Conservation (phyloP, 2,329 filamentous ascomycete genomes). For the Paecilomyces fulvus region DNA sequence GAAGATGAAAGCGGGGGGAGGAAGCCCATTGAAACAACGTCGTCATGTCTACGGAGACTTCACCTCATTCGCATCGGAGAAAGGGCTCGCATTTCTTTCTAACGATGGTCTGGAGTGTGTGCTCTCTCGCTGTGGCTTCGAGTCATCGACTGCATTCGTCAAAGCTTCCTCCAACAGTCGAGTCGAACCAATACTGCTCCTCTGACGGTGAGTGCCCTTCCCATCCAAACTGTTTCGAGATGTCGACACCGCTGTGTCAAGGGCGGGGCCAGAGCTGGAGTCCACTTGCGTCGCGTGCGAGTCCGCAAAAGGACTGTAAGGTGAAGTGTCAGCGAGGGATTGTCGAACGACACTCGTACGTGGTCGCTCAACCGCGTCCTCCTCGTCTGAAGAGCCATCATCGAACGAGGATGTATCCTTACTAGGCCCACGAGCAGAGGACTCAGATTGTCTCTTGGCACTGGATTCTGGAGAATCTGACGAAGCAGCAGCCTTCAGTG, state of each 20-base stretch:
- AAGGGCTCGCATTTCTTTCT: neutral
- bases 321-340: neutral
- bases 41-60: neutral
- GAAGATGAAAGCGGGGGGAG: neutral
- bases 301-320: neutral
- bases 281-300: neutral
- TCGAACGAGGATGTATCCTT: conserved; percentile 24
- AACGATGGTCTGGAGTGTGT: neutral
- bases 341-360: neutral
- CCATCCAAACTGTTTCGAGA: neutral
- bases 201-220: neutral
- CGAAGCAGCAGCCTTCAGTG: conserved; percentile 23
- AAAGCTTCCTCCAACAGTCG: neutral
- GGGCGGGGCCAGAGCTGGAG: neutral
- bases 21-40: neutral
- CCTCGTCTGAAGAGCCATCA: conserved; percentile 24
- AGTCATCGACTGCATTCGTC: neutral
- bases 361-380: conserved; percentile 4
- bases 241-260: neutral
- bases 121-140: neutral
- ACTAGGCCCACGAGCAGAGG: conserved; percentile 11
- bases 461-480: conserved; percentile 14
- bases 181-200: neutral
- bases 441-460: conserved; percentile 7
- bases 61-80: neutral